Evolutionary conservation across 2,329 filamentous ascomycete species (phyloP).

Genomic region (Cadophora sp.): DNA sequence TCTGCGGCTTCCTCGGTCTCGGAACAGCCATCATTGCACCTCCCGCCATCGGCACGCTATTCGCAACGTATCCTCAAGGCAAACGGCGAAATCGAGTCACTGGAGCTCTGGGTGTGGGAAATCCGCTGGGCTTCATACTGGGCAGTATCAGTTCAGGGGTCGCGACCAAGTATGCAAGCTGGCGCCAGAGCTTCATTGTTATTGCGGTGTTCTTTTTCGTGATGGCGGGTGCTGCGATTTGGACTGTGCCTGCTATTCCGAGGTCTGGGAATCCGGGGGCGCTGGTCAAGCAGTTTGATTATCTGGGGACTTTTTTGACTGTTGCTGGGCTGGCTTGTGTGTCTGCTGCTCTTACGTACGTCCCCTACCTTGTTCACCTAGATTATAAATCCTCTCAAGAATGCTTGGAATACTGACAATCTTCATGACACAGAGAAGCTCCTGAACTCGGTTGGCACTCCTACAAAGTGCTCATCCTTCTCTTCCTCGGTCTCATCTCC

Average conservation of each 20-base stretch:
- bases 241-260: slow-evolving; percentile 66
- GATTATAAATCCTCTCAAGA: neutral
- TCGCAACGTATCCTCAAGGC: slow-evolving; percentile 67
- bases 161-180: slow-evolving; percentile 64
- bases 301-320: slow-evolving; percentile 36
- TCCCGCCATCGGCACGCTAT: slow-evolving; percentile 68
- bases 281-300: slow-evolving; percentile 36
- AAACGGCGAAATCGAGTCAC: slow-evolving; percentile 67
- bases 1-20: slow-evolving; percentile 70
- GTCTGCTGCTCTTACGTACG: slow-evolving; percentile 39
- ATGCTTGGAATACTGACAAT: too few species aligned
- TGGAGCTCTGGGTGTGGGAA: slow-evolving; percentile 60
- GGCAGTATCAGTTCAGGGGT: slow-evolving; percentile 66
- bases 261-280: slow-evolving; percentile 37
- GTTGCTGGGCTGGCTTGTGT: slow-evolving; percentile 34
- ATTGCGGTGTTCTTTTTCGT: slow-evolving; percentile 68
- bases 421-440: slow-evolving; percentile 29
- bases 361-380: neutral
- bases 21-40: slow-evolving; percentile 68
- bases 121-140: slow-evolving; percentile 49
- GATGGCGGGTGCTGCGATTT: slow-evolving; percentile 62
- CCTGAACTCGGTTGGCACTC: slow-evolving; percentile 66
- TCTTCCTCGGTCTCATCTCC: slow-evolving; percentile 63
- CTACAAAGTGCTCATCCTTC: slow-evolving; percentile 65
- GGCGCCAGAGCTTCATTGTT: slow-evolving; percentile 68